Conservation (phyloP, 2,329 filamentous ascomycete species). For the Exophiala alcalophila region DNA sequence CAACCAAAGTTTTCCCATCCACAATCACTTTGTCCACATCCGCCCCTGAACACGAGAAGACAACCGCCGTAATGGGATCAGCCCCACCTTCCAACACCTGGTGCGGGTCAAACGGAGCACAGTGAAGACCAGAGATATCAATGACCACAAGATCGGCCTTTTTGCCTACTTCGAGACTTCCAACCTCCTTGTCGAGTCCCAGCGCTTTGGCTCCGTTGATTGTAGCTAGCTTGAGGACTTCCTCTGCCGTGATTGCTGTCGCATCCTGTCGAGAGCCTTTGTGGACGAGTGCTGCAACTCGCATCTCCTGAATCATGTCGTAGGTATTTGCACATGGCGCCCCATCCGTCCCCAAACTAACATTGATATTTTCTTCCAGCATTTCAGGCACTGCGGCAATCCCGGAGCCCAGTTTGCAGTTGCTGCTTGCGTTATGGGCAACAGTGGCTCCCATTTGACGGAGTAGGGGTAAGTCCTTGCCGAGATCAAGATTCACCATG, state of each 20-base stretch:
- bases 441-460: slow-evolving; percentile 44
- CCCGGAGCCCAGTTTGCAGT: slow-evolving; percentile 53
- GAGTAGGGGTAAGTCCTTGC: slow-evolving; percentile 42
- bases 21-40: slow-evolving; percentile 48
- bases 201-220: slow-evolving; percentile 47
- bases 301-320: slow-evolving; percentile 54
- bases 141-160: slow-evolving; percentile 40
- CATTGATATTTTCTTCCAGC: slow-evolving; percentile 44
- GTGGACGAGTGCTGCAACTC: slow-evolving; percentile 51
- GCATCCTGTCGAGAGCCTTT: slow-evolving; percentile 46
- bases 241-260: slow-evolving; percentile 43
- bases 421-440: slow-evolving; percentile 53
- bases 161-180: slow-evolving; percentile 47
- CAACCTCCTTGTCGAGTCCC: slow-evolving; percentile 43
- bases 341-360: slow-evolving; percentile 52
- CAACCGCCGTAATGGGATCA: slow-evolving; percentile 41
- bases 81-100: slow-evolving; percentile 35
- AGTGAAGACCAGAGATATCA: slow-evolving; percentile 35
- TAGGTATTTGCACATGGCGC: slow-evolving; percentile 54
- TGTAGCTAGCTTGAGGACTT: slow-evolving; percentile 51
- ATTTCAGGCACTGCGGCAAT: slow-evolving; percentile 49
- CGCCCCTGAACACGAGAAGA: slow-evolving; percentile 45
- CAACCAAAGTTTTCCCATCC: slow-evolving; percentile 42
- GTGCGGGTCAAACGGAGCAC: slow-evolving; percentile 40
- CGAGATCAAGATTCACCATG: slow-evolving; percentile 50